phyloP scores from a whole-genome alignment of 345 rosid species.

The Rhizophora mangle region DNA sequence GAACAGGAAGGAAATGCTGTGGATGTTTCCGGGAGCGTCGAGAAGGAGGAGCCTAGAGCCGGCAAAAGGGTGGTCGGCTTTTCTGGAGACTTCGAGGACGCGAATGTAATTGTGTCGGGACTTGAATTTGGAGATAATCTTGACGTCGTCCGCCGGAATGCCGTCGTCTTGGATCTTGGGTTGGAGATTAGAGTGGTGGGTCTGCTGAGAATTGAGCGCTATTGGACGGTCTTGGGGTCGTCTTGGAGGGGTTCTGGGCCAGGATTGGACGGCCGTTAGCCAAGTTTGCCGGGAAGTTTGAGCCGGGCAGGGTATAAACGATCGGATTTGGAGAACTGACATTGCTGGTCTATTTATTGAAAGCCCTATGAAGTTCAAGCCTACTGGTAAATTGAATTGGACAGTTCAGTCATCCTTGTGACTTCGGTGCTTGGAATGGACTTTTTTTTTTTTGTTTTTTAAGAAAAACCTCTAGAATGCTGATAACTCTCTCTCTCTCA shows the following conservation, averaged over 20 bases:
- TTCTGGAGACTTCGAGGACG: constrained; percentile 67
- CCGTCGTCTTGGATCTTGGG: constrained; percentile 45
- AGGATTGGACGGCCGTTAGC: constrained; percentile 9
- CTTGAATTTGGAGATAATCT: constrained; percentile 63
- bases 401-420: too few species aligned
- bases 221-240: constrained; percentile 18
- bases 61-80: constrained; percentile 65
- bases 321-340: constrained; percentile 25
- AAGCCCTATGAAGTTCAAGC: too few species aligned
- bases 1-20: constrained; percentile 75
- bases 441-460: rapidly evolving
- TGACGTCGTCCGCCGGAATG: constrained; percentile 63
- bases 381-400: too few species aligned
- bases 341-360: background rate
- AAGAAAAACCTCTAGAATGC: too few species aligned
- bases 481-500: too few species aligned
- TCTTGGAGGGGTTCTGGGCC: constrained; percentile 11
- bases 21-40: constrained; percentile 86
- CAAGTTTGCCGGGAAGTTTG: constrained; percentile 17
- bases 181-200: constrained; percentile 3
- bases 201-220: constrained; percentile 12
- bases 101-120: constrained; percentile 80
- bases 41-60: constrained; percentile 75
- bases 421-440: too few species aligned
- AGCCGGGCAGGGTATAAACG: constrained; percentile 17